Evolutionary conservation across 2,329 filamentous ascomycete species (phyloP).

Genomic region (Ophiostoma montium): DNA sequence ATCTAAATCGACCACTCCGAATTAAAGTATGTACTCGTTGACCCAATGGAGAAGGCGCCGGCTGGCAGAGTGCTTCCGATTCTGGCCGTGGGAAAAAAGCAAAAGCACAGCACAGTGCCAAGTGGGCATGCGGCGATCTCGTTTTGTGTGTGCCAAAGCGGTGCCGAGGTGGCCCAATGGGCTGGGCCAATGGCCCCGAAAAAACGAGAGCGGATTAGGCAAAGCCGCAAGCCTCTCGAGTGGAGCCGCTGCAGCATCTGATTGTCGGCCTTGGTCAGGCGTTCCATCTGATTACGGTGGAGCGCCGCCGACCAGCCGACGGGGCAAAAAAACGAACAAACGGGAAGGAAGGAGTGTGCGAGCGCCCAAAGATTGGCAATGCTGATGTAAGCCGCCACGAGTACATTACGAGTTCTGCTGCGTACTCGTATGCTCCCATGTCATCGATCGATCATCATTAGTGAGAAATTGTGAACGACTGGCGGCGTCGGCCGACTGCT

Average conservation of each 20-base stretch:
- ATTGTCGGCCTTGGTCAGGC: neutral
- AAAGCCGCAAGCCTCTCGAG: neutral
- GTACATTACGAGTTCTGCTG: no score
- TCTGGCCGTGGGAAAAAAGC: slow-evolving; percentile 6
- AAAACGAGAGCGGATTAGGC: neutral
- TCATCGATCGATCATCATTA: no score
- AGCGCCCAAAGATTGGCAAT: neutral
- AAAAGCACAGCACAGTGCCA: slow-evolving; percentile 4
- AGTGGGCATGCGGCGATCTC: neutral
- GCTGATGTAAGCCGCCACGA: no score
- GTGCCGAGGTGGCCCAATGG: neutral
- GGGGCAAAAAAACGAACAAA: neutral
- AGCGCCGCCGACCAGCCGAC: neutral
- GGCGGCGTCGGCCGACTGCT: no score
- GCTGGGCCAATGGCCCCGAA: neutral
- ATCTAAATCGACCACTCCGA: no score
- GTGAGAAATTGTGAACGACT: no score
- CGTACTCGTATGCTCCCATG: no score
- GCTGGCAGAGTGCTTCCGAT: slow-evolving; percentile 7
- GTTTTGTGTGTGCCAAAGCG: neutral
- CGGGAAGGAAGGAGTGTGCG: neutral
- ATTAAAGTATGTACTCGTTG: neutral
- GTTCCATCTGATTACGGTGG: slow-evolving; percentile 2
- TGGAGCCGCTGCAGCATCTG: neutral
- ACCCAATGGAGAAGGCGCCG: no score